Evolutionary conservation across 495 filamentous ascomycete species (phyloP), one percentile per base, ranked within the genome.

Genomic region (Ascodesmis nigricans): DNA sequence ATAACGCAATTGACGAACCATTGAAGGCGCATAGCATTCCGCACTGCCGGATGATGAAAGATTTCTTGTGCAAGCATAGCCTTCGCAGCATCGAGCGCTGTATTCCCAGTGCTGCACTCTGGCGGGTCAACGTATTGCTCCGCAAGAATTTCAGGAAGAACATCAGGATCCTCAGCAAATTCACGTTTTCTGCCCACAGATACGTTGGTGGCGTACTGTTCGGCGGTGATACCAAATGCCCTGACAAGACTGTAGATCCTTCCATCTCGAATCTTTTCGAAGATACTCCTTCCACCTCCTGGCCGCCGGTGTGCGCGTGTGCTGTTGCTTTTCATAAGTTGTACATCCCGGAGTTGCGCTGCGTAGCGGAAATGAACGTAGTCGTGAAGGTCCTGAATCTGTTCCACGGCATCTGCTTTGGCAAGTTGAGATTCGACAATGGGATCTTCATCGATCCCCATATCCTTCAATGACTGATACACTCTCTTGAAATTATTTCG

Each of bases 331-430:
- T 75, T 75, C 31, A 65, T 56, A 9, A 63, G 58, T 5, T 68
- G 59, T 29, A 78, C 45, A 42, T 93, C 82, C 45, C 78, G 79
- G 22, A 95, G 57, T 45, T 82, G 65, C 3, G 73, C 59, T 13
- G 78, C 69, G 46, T 95, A 92, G 43, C 83, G 79, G 57, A 95
- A 97, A 54, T 95, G 78, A 35, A 97, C 61, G 47, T 93, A 95
- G 42, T 97, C 87, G 46, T 93, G 83, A 10, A 97, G 55, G 55
- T 97, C 87, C 50, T 97, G 90, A 9, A 97, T 60, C 48, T 93
- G 84, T 43, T 97, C 87, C 61, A 87, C 80, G 0, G 71, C 79
- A 4, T 65, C 64, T 2, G 81, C 83, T 21, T 66, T 55, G 3
- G 62, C 62, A 22, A 87, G 64, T 61, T 90, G 72, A 35, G 79